Evolutionary conservation across 768 basidiomycete species (phyloP), one percentile per base, ranked within the genome.

Genomic region (Russula sp.): DNA sequence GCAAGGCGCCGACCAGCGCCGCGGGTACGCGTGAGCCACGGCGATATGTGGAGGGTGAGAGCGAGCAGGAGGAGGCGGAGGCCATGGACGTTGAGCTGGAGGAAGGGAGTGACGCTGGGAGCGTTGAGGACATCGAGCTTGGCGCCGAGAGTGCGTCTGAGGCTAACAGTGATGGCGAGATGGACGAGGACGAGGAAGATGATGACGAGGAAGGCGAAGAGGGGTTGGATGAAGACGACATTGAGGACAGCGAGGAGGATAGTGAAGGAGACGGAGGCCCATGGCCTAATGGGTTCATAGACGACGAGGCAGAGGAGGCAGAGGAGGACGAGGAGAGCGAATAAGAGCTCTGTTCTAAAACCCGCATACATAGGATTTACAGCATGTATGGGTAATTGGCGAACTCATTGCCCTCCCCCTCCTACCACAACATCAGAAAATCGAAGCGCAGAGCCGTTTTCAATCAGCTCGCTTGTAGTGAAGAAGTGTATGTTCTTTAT

Each of bases 41-140:
- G 61, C 74, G 78, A 61, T 91, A 90, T 67, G 83, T 88, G 29
- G 89, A 94, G 73, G 92, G 93, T 1, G 88, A 92, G 69, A 87
- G 86, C 56, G 87, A 86, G 56, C 83, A 81, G 45, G 81, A 81
- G 29, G 81, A 81, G 29, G 81, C 79, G 34, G 80, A 75, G 49
- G 51, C 32, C 7, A 58, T 66, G 66, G 72, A 73, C 38, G 78
- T 80, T 71, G 83, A 84, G 53, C 80, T 86, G 36, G 84, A 79
- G 68, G 75, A 79, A 46, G 84, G 86, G 67, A 83, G 80, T 42
- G 84, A 89, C 39, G 83, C 78, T 38, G 88, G 85, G 11, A 90
- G 90, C 68, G 75, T 92, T 47, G 91, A 90, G 69, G 88, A 90
- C 68, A 79, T 90, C 20, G 88, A 88, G 67, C 74, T 89, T 14